phyloP scores from a whole-genome alignment of 148 eudicot genomes.

The Arbutus unedo region DNA sequence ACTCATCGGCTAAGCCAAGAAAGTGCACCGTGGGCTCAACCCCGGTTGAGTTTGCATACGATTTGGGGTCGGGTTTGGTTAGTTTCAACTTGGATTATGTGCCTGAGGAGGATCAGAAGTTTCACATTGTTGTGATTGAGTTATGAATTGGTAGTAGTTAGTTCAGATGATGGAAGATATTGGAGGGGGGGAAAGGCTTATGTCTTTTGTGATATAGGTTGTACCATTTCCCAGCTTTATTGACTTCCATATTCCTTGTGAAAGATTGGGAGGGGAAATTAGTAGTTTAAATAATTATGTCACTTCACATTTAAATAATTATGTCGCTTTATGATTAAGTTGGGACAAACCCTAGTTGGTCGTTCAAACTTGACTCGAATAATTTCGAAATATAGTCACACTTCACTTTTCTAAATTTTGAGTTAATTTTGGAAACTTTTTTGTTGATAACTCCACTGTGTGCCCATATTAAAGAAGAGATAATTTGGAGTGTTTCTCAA shows the following conservation, averaged over 20 bases:
- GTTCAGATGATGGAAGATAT: not conserved
- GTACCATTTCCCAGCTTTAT: not conserved
- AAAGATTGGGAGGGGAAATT: conserved; percentile 8
- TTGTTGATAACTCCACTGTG: too few species aligned
- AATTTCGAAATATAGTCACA: too few species aligned
- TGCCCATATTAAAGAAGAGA: too few species aligned
- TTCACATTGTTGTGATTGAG: conserved; percentile 62
- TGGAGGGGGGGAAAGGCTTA: not conserved
- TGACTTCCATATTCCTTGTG: not conserved
- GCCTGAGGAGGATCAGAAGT: conserved; percentile 53
- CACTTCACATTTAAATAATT: not conserved
- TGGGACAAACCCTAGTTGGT: too few species aligned
- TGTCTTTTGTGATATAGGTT: not conserved
- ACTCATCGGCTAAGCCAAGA: conserved; percentile 66
- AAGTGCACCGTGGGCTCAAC: conserved; percentile 52
- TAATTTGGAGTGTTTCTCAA: too few species aligned
- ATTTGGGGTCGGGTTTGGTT: conserved; percentile 55
- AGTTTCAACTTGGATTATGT: conserved; percentile 48
- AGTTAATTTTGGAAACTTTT: too few species aligned
- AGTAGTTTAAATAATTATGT: not conserved
- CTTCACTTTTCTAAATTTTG: too few species aligned
- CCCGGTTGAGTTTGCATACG: conserved; percentile 51
- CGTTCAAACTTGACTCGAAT: too few species aligned
- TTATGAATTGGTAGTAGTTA: conserved; percentile 28
- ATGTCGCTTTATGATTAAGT: not conserved